These are phyloP conservation scores for Aspergillus nidulans DNA, from an alignment of 495 filamentous ascomycete species.

Conservation along the genomic window DNA sequence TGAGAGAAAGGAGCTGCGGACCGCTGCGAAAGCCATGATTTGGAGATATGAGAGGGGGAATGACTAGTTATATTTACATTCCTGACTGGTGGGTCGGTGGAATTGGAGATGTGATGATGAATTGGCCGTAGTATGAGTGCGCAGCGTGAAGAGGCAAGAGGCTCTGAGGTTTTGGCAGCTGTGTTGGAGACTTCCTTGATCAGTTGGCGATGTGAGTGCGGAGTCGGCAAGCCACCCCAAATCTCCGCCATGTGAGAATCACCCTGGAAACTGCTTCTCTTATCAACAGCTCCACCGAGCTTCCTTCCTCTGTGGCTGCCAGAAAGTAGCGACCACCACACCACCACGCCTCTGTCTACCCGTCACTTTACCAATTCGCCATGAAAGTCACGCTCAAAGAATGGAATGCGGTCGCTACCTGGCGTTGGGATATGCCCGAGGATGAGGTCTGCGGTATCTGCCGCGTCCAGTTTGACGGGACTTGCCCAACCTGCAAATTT, in stretches of 20 bases:
- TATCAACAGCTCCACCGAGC: constrained; percentile 20
- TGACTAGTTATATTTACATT: constrained; percentile 25
- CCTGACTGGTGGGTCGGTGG: constrained; percentile 6
- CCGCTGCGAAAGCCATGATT: constrained; percentile 34
- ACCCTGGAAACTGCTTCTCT: not conserved
- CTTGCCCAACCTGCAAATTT: constrained; percentile 96
- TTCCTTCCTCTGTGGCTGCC: not conserved
- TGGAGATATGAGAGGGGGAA: not conserved
- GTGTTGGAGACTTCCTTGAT: constrained; percentile 1
- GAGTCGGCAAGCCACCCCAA: constrained; percentile 17
- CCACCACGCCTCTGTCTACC: not conserved
- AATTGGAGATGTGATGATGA: constrained; percentile 6
- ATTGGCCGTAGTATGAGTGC: not conserved
- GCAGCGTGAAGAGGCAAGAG: constrained; percentile 5
- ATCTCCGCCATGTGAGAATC: constrained; percentile 26
- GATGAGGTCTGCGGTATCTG: constrained; percentile 99
- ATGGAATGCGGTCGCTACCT: constrained; percentile 92
- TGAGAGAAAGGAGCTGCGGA: constrained; percentile 30
- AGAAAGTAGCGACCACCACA: not conserved
- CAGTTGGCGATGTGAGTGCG: constrained; percentile 19
- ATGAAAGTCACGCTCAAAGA: constrained; percentile 91
- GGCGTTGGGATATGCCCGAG: constrained; percentile 96
- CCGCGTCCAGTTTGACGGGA: constrained; percentile 95
- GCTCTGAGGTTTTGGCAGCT: not conserved
- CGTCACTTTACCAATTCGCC: constrained; percentile 8